A percentile compares a stretch with the other conserved stretches of the same genome.
Evolutionary conservation across 176 grass and related monocot species (phyloP).

Genomic region (Rhipidocladum racemiflorum): DNA sequence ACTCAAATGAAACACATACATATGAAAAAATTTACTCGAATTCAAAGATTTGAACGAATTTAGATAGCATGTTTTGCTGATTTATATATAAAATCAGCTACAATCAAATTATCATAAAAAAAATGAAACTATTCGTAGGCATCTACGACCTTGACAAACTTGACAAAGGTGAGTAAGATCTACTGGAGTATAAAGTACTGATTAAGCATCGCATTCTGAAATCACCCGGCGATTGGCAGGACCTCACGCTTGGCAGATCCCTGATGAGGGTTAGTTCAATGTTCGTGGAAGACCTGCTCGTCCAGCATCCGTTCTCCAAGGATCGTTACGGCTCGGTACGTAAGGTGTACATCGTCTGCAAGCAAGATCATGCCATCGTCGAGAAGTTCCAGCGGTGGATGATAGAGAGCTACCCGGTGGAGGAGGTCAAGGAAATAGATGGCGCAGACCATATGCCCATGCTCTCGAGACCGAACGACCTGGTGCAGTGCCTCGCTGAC

Average conservation of each 20-base stretch:
- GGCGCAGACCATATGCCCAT: conserved; percentile 59
- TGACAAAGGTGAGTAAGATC: neutral
- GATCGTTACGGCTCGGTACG: conserved; percentile 54
- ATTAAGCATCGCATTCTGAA: neutral
- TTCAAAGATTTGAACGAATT: too few species aligned
- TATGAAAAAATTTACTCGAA: too few species aligned
- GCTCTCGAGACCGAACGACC: conserved; percentile 52
- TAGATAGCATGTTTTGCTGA: too few species aligned
- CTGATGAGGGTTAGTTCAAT: conserved; percentile 50
- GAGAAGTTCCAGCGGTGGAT: conserved; percentile 52
- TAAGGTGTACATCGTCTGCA: conserved; percentile 53
- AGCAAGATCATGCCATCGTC: conserved; percentile 41
- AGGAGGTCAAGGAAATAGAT: conserved; percentile 55
- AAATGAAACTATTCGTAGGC: too few species aligned
- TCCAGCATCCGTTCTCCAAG: conserved; percentile 31
- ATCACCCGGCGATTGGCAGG: conserved; percentile 28
- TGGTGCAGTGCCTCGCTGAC: conserved; percentile 26
- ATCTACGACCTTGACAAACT: neutral
- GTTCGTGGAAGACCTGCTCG: conserved; percentile 51
- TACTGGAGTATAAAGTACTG: neutral
- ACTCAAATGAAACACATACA: too few species aligned
- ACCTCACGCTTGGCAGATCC: conserved; percentile 46
- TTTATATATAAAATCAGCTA: too few species aligned
- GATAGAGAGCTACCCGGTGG: conserved; percentile 39
- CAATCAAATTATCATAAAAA: too few species aligned